These are phyloP conservation scores for Cinnamomum chago DNA, from an alignment of 164 flowering plant species.

Conservation along the genomic window DNA sequence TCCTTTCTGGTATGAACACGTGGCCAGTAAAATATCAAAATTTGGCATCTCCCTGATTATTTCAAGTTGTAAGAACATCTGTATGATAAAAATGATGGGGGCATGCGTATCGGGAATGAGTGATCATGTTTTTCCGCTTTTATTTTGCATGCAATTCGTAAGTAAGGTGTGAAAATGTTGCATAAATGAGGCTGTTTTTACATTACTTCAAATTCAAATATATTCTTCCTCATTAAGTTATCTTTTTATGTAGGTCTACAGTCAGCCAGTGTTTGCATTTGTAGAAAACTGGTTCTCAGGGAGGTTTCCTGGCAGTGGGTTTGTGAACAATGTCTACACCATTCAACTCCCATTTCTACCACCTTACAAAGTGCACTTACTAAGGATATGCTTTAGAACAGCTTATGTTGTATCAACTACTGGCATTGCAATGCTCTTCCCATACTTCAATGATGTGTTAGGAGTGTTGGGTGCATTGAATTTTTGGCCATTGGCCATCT, in stretches of 20 bases:
- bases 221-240: background rate
- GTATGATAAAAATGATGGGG: no score
- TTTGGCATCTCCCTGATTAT: no score
- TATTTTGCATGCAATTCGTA: no score
- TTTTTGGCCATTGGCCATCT: slow-evolving; percentile 64
- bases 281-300: slow-evolving; percentile 34
- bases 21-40: no score
- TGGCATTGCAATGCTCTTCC: slow-evolving; percentile 47
- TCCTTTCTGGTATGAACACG: no score
- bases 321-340: slow-evolving; percentile 26
- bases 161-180: no score
- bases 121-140: no score
- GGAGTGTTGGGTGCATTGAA: slow-evolving; percentile 53
- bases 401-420: slow-evolving; percentile 47
- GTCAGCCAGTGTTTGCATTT: slow-evolving; percentile 55
- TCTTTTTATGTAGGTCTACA: slow-evolving; percentile 35
- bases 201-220: no score
- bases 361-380: slow-evolving; percentile 24
- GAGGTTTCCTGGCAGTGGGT: slow-evolving; percentile 35
- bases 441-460: slow-evolving; percentile 63
- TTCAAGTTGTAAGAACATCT: no score
- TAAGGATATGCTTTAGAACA: slow-evolving; percentile 48
- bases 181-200: no score
- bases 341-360: slow-evolving; percentile 38
- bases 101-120: no score